These are phyloP conservation scores for Sanghuangporus baumii DNA, from an alignment of 1,284 basidiomycete genomes.

Conservation along the genomic window DNA sequence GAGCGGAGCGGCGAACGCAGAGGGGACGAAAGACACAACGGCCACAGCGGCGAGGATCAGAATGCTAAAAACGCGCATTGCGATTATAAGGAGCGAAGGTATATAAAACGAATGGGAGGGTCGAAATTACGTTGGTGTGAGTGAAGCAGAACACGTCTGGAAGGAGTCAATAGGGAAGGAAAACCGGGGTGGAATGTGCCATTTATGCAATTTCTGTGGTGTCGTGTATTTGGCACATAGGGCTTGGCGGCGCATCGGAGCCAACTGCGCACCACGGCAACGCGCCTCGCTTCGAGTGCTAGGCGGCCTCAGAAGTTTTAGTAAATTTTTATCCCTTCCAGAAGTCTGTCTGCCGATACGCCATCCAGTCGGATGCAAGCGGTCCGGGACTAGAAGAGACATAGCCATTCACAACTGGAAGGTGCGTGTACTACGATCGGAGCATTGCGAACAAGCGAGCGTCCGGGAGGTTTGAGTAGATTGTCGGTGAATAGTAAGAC, in stretches of 20 bases:
- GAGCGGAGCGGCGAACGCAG: not conserved
- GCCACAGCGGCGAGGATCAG: slow-evolving; percentile 1
- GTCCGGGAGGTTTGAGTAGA: too few relatives aligned
- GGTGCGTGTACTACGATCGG: too few relatives aligned
- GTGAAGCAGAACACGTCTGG: not conserved
- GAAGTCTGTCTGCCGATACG: not conserved
- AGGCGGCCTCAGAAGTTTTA: not conserved
- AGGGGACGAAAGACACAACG: not conserved
- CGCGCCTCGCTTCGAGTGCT: not conserved
- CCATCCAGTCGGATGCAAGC: not conserved
- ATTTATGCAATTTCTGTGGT: not conserved
- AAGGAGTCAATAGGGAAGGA: not conserved
- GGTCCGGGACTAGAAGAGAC: not conserved
- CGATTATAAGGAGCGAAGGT: not conserved
- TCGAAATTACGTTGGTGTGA: not conserved
- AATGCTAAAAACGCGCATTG: not conserved
- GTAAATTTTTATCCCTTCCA: not conserved
- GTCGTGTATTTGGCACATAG: not conserved
- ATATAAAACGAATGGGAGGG: slow-evolving; percentile 6
- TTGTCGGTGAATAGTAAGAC: too few relatives aligned
- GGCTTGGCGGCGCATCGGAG: not conserved
- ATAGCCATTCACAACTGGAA: not conserved
- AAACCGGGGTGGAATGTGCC: not conserved
- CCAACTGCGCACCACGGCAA: not conserved
- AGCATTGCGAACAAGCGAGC: too few relatives aligned